Base-by-base conservation (phyloP, 1,284 basidiomycete genomes). In the Psilocybe mexicana region DNA sequence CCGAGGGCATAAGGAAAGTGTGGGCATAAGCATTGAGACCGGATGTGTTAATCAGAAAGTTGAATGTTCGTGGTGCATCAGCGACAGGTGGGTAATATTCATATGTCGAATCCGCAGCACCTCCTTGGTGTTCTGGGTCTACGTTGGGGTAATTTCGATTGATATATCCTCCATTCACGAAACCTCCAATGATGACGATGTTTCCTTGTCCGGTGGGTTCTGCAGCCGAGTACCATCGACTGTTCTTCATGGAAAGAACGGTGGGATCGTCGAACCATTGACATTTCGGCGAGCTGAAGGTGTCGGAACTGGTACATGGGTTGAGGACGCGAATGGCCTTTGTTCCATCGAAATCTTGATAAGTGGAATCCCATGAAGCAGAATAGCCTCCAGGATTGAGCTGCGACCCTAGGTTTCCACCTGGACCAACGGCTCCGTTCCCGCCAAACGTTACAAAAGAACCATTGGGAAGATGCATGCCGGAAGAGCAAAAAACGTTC, bases 11-110 rank as follows among this genome's bases (percentile, higher is more conserved):
- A 52, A 96, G 81, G 83, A 84, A 96, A 0, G 90, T 87, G 65
- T 94, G 86, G 0, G 93, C 85, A 65, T 96, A 98, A 4, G 94
- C 81, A 75, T 98, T 98, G 67, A 96, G 82, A 51, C 94, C 94
- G 40, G 92, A 90, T 0, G 94, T 94, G 43, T 84, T 79, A 60
- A 84, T 74, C 75, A 97, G 83, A 76, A 97, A 91, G 55, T 90
- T 76, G 79, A 96, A 88, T 23, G 82, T 76, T 65, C 85, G 77
- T 1, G 88, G 75, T 68, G 48, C 75, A 71, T 33, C 84, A 81
- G 55, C 76, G 80, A 11, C 84, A 75, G n/a, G 92, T 4, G 70
- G 94, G 74, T 83, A 96, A 74, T 94, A 94, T 77, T 96, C 89
- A 65, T 81, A 90, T 0, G 87, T 90, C 12, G 84, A 82, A 57